phyloP scores from a whole-genome alignment of 768 basidiomycete genomes.

The Suillus paluster region DNA sequence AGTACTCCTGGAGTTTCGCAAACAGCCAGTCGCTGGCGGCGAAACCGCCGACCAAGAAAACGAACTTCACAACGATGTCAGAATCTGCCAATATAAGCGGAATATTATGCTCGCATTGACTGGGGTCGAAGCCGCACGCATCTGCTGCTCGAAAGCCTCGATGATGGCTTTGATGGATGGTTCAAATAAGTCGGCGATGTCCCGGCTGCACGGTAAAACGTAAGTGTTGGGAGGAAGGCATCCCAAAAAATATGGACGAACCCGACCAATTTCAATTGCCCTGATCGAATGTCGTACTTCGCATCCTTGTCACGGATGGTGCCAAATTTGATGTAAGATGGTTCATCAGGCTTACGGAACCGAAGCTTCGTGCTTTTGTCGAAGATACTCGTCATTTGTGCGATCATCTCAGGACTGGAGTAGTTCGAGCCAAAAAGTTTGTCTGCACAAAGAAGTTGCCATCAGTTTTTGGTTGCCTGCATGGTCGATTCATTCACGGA shows the following conservation, averaged over 20 bases:
- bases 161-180: constrained; percentile 43
- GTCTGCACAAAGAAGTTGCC: constrained; percentile 15
- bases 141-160: constrained; percentile 38
- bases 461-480: background rate
- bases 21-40: constrained; percentile 53
- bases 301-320: constrained; percentile 38
- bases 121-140: constrained; percentile 17
- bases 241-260: constrained; percentile 17
- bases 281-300: constrained; percentile 37
- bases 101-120: constrained; percentile 31
- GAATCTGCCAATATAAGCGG: too few species aligned
- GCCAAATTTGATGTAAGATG: constrained; percentile 46
- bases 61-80: constrained; percentile 22
- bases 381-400: constrained; percentile 38
- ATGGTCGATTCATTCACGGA: constrained; percentile 10
- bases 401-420: constrained; percentile 32
- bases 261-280: constrained; percentile 43
- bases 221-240: background rate
- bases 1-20: constrained; percentile 40
- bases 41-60: constrained; percentile 59
- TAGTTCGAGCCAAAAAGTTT: constrained; percentile 34
- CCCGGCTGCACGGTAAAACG: constrained; percentile 24
- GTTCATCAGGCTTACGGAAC: constrained; percentile 39
- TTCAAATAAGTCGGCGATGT: constrained; percentile 46
- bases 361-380: constrained; percentile 42